A percentile compares a stretch with the other conserved stretches of the same genome.
Evolutionary conservation across 306 rosid species (phyloP).

Genomic region (Luffa aegyptiaca): DNA sequence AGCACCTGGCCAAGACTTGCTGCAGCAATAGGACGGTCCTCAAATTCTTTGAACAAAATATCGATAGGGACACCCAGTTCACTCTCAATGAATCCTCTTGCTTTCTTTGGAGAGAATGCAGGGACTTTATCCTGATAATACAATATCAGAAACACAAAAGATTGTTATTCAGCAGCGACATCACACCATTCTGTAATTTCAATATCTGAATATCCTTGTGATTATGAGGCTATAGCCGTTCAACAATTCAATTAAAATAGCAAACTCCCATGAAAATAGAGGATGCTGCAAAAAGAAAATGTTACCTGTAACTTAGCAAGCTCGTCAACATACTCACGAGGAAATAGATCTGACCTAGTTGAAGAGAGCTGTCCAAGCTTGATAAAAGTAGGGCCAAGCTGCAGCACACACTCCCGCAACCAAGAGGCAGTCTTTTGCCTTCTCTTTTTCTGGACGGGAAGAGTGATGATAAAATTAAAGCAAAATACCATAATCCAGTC

Average conservation of each 20-base stretch:
- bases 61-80: conserved; percentile 66
- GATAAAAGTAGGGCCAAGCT: conserved; percentile 92
- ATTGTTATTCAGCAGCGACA: neutral
- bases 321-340: conserved; percentile 80
- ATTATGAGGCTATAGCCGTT: neutral
- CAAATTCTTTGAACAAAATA: conserved; percentile 63
- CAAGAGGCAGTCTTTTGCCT: conserved; percentile 69
- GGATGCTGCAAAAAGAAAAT: neutral
- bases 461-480: neutral
- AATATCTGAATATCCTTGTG: neutral
- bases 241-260: neutral
- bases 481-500: neutral
- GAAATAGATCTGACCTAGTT: conserved; percentile 88
- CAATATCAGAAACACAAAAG: conserved; percentile 5
- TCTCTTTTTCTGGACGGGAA: conserved; percentile 48
- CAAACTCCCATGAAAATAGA: neutral
- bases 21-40: conserved; percentile 85
- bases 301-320: conserved; percentile 83
- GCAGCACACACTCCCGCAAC: conserved; percentile 75
- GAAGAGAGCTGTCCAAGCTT: conserved; percentile 92
- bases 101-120: conserved; percentile 76
- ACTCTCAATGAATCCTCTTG: conserved; percentile 59
- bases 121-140: conserved; percentile 76
- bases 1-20: conserved; percentile 97
- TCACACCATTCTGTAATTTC: neutral